Evolutionary conservation across 352 stramenopile genomes (phyloP).

Genomic region (Globisporangium barbulae): DNA sequence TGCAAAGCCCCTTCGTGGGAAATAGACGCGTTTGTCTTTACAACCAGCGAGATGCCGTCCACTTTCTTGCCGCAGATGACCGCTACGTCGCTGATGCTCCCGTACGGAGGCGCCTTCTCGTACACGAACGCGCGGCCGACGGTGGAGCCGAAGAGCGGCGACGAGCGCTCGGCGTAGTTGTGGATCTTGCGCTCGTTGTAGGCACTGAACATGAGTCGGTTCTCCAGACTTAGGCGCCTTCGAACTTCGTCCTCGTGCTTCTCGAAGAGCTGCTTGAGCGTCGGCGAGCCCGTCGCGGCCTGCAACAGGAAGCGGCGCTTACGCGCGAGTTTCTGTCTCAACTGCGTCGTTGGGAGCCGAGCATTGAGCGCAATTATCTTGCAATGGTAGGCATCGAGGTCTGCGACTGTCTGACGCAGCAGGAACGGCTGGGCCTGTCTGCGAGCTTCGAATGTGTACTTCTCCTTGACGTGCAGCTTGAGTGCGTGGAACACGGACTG

Average conservation of each 20-base stretch:
- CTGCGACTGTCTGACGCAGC: slow-evolving; percentile 34
- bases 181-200: slow-evolving; percentile 68
- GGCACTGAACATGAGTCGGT: slow-evolving; percentile 66
- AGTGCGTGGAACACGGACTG: slow-evolving; percentile 39
- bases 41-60: slow-evolving; percentile 53
- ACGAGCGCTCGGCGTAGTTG: slow-evolving; percentile 60
- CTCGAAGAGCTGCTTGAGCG: slow-evolving; percentile 73
- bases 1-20: slow-evolving; percentile 49
- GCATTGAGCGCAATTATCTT: slow-evolving; percentile 39
- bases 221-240: slow-evolving; percentile 57
- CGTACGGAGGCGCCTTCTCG: slow-evolving; percentile 59
- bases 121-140: slow-evolving; percentile 50
- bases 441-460: slow-evolving; percentile 38
- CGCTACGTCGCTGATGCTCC: slow-evolving; percentile 59
- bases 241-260: slow-evolving; percentile 56
- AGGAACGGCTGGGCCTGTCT: slow-evolving; percentile 28
- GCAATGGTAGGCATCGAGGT: slow-evolving; percentile 48
- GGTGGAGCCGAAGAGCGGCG: slow-evolving; percentile 37
- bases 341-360: slow-evolving; percentile 25
- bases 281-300: slow-evolving; percentile 45
- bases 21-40: slow-evolving; percentile 49
- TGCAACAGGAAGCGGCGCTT: slow-evolving; percentile 29
- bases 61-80: slow-evolving; percentile 75
- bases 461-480: slow-evolving; percentile 35
- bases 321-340: slow-evolving; percentile 25